A percentile compares a stretch with the other conserved stretches of the same genome.
Conservation (phyloP, 2,329 filamentous ascomycete genomes). For the Pseudogymnoascus sp. region DNA sequence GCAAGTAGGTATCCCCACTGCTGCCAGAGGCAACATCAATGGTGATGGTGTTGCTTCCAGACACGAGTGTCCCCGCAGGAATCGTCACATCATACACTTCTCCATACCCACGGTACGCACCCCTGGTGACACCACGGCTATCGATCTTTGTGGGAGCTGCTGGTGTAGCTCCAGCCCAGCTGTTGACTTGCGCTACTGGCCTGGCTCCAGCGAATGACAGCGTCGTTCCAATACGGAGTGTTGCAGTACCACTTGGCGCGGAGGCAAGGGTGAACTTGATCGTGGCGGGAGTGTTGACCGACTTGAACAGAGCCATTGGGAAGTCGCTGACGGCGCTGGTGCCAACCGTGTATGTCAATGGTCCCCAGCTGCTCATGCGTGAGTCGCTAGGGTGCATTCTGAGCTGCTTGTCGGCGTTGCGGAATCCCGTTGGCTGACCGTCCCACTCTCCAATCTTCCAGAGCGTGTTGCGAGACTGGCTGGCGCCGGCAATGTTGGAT, state of each 20-base stretch:
- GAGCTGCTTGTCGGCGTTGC: conserved; percentile 57
- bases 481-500: conserved; percentile 42
- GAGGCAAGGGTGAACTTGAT: conserved; percentile 50
- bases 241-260: conserved; percentile 43
- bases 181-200: conserved; percentile 49
- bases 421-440: conserved; percentile 54
- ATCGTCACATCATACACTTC: conserved; percentile 57
- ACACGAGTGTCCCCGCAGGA: conserved; percentile 48
- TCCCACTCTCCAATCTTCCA: conserved; percentile 61
- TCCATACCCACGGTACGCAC: conserved; percentile 54
- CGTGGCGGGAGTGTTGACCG: conserved; percentile 49
- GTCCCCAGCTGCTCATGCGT: conserved; percentile 54
- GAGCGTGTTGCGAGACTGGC: conserved; percentile 42
- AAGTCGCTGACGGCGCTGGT: conserved; percentile 43
- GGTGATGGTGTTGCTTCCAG: conserved; percentile 55
- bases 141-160: conserved; percentile 53
- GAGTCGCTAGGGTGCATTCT: conserved; percentile 61
- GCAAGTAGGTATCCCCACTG: conserved; percentile 44
- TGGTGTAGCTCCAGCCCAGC: conserved; percentile 40
- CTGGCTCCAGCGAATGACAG: conserved; percentile 52
- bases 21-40: conserved; percentile 52
- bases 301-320: conserved; percentile 59
- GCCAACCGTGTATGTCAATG: conserved; percentile 53
- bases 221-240: conserved; percentile 56
- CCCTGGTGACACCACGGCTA: conserved; percentile 55